These are phyloP conservation scores for Populus hybrid DNA, from an alignment of 441 rosid species.

Conservation along the genomic window DNA sequence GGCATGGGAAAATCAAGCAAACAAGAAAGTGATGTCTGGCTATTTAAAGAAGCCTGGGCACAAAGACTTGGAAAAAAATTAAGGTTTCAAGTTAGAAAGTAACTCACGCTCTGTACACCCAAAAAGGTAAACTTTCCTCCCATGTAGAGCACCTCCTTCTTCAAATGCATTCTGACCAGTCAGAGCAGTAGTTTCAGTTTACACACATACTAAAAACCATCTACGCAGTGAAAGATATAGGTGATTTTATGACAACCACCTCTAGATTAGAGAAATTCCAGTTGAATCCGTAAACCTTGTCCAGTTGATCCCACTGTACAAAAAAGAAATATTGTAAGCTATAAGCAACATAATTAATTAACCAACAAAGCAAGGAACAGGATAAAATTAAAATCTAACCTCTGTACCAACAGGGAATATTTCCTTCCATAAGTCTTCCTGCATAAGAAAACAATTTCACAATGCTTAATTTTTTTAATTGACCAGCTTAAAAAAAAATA, in stretches of 20 bases:
- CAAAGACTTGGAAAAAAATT: background rate
- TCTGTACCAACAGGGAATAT: slow-evolving; percentile 97
- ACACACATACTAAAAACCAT: slow-evolving; percentile 1
- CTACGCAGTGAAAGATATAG: background rate
- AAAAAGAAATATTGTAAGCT: background rate
- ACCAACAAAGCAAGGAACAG: background rate
- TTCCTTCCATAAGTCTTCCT: slow-evolving; percentile 94
- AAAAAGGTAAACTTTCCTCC: slow-evolving; percentile 77
- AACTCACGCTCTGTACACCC: slow-evolving; percentile 96
- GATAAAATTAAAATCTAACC: slow-evolving; percentile 41
- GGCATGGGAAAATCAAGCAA: background rate
- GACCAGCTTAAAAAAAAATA: background rate
- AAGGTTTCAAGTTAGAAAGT: background rate
- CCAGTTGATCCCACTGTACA: slow-evolving; percentile 91
- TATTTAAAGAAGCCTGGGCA: background rate
- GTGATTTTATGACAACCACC: slow-evolving; percentile 41
- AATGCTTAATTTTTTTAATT: background rate
- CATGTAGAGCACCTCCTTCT: slow-evolving; percentile 76
- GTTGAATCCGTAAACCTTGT: slow-evolving; percentile 59
- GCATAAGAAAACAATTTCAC: slow-evolving; percentile 20
- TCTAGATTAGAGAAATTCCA: slow-evolving; percentile 90
- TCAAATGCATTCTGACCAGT: slow-evolving; percentile 77
- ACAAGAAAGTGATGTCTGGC: background rate
- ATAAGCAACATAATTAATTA: background rate
- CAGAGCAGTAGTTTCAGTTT: slow-evolving; percentile 13